These are phyloP conservation scores for Plasmodium gaboni DNA, from an alignment of 169 alveolate species.

Conservation along the genomic window DNA sequence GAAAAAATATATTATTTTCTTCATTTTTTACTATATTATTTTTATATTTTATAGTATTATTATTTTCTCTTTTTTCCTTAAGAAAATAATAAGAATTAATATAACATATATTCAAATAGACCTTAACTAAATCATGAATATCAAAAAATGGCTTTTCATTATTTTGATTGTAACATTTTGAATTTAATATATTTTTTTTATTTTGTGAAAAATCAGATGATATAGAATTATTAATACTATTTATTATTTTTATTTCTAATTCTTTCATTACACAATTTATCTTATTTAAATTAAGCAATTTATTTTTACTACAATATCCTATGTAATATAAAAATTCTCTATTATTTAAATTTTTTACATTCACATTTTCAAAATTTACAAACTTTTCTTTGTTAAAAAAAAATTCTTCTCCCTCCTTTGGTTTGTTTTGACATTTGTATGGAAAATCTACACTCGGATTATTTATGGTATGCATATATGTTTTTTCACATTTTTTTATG, in stretches of 20 bases:
- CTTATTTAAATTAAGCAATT: slow-evolving; percentile 16
- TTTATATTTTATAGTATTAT: not conserved
- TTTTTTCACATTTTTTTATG: not conserved
- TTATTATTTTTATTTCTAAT: slow-evolving; percentile 28
- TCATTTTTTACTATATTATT: not conserved
- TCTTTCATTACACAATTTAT: slow-evolving; percentile 39
- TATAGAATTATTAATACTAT: slow-evolving; percentile 34
- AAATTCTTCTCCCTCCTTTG: not conserved
- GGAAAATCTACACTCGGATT: slow-evolving; percentile 10
- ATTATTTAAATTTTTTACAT: slow-evolving; percentile 56
- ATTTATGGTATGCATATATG: slow-evolving; percentile 18
- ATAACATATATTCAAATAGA: slow-evolving; percentile 65
- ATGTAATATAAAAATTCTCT: slow-evolving; percentile 51
- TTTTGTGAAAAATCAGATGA: slow-evolving; percentile 37
- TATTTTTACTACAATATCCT: slow-evolving; percentile 70
- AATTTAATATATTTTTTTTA: slow-evolving; percentile 67
- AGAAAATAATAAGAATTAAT: slow-evolving; percentile 71
- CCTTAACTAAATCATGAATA: slow-evolving; percentile 69
- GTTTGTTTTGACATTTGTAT: slow-evolving; percentile 3
- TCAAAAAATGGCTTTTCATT: slow-evolving; percentile 62
- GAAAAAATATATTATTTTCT: not conserved
- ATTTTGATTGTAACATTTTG: slow-evolving; percentile 20
- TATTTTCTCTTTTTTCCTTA: slow-evolving; percentile 22
- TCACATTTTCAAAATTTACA: slow-evolving; percentile 13
- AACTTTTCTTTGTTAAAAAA: slow-evolving; percentile 1